Evolutionary conservation across 139 green algal species (phyloP), one percentile per base, ranked within the genome.

Genomic region (Haematococcus sp.): DNA sequence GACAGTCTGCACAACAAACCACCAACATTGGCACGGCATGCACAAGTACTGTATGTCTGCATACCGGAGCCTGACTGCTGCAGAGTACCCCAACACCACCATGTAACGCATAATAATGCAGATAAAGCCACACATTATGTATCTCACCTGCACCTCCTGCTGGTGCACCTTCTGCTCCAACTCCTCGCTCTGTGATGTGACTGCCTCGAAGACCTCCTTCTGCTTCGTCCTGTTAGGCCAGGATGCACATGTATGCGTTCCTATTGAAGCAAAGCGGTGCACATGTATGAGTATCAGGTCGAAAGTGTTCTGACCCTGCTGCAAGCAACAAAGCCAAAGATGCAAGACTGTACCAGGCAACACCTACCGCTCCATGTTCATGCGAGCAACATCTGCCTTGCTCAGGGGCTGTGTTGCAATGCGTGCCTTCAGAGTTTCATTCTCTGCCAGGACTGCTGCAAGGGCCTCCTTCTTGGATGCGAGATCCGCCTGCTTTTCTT

Each of bases 321-420:
- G 40, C 40, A 49, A 49, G 40, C 11, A n/a, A n/a, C n/a, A n/a
- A n/a, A n/a, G n/a, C n/a, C n/a, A n/a, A 49, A 49, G 40, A 11
- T 49, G 11, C 40, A 7, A 11, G 54, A 61, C 7, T 61, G 54
- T 61, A 34, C 58, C 15, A 13, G 7, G 7, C 4, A 23, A 54
- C 32, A 16, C 81, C 60, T 65, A 92, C 87, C 82, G 80, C 46
- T 95, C 90, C 40, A 88, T 68, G 68, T 89, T 84, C 91, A 96
- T 94, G 58, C 88, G 78, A 56, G 87, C 81, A n/a, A 96, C 79
- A 59, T 96, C 91, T 13, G 82, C 80, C 54, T 85, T 88, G 76
- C 87, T 90, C 22, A 94, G 55, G 0, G 88, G 87, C 79, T 97
- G 91, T 27, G 56, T 70, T 13, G 87, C 81, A 0, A 96, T 72